Evolutionary conservation across 805 yeast species (phyloP).

Genomic region (Wickerhamiella alocasiicola): DNA sequence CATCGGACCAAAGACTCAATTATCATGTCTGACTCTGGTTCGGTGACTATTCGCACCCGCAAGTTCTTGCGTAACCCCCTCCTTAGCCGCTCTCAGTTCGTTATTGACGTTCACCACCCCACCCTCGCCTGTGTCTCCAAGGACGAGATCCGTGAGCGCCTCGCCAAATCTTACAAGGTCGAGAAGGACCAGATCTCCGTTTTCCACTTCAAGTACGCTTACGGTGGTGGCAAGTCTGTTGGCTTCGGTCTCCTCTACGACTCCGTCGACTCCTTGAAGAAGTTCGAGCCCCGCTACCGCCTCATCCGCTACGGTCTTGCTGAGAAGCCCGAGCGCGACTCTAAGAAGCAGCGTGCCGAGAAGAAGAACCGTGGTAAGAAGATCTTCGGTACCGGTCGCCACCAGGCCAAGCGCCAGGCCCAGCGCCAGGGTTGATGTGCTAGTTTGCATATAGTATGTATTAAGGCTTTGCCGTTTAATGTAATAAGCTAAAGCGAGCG

Average conservation of each 20-base stretch:
- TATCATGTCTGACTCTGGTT: conserved; percentile 78
- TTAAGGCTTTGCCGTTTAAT: conserved; percentile 9
- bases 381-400: conserved; percentile 95
- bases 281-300: conserved; percentile 98
- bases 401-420: conserved; percentile 57
- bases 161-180: conserved; percentile 79
- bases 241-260: conserved; percentile 99
- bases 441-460: conserved; percentile 14
- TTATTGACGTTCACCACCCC: conserved; percentile 98
- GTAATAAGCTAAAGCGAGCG: too few species aligned
- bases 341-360: conserved; percentile 99
- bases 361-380: conserved; percentile 99
- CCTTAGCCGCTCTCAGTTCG: conserved; percentile 98
- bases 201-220: conserved; percentile 98
- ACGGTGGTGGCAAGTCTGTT: conserved; percentile 99
- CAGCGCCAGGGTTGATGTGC: conserved; percentile 19
- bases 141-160: conserved; percentile 95
- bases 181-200: conserved; percentile 92
- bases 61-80: conserved; percentile 98
- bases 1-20: too few species aligned
- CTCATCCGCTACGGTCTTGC: conserved; percentile 98
- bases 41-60: conserved; percentile 97
- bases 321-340: conserved; percentile 87
- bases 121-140: conserved; percentile 98
- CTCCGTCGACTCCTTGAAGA: conserved; percentile 94